A percentile compares a stretch with the other conserved stretches of the same genome.
These are phyloP conservation scores for Rubus idaeus DNA, from an alignment of 306 rosid species.

Conservation along the genomic window DNA sequence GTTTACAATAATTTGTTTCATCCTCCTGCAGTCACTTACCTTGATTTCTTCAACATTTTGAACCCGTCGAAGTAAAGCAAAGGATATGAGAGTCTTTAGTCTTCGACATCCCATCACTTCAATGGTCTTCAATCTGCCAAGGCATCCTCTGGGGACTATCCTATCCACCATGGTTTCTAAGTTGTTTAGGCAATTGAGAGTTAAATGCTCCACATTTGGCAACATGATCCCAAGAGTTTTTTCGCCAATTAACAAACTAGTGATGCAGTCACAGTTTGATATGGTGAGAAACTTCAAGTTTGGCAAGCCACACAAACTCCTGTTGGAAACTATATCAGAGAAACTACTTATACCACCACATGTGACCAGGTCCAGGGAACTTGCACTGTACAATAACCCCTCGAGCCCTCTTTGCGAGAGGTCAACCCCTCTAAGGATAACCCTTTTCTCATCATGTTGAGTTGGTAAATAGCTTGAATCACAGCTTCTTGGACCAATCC, in stretches of 20 bases:
- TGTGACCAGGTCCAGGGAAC: conserved; percentile 9
- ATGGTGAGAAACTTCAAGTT: conserved; percentile 17
- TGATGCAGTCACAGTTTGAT: neutral
- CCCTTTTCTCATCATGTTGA: conserved; percentile 22
- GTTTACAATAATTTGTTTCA: neutral
- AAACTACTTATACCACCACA: conserved; percentile 16
- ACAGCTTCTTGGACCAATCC: conserved; percentile 15
- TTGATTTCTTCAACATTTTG: conserved; percentile 23
- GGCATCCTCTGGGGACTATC: conserved; percentile 9
- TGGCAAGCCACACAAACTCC: conserved; percentile 7
- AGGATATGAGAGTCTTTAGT: conserved; percentile 13
- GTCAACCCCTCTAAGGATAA: conserved; percentile 23
- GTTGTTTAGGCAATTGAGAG: conserved; percentile 4
- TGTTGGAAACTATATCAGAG: conserved; percentile 6
- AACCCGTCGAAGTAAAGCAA: conserved; percentile 9
- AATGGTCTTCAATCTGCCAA: conserved; percentile 7
- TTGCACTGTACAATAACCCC: conserved; percentile 13
- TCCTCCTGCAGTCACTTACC: conserved; percentile 14
- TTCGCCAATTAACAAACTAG: conserved; percentile 12
- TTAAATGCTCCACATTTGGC: conserved; percentile 21
- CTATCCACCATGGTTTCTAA: neutral
- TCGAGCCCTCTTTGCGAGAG: conserved; percentile 9
- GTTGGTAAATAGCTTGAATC: conserved; percentile 1
- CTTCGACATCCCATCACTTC: conserved; percentile 8
- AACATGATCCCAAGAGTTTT: neutral